Evolutionary conservation across 2,329 filamentous ascomycete species (phyloP).

Genomic region (Fusarium sp.): DNA sequence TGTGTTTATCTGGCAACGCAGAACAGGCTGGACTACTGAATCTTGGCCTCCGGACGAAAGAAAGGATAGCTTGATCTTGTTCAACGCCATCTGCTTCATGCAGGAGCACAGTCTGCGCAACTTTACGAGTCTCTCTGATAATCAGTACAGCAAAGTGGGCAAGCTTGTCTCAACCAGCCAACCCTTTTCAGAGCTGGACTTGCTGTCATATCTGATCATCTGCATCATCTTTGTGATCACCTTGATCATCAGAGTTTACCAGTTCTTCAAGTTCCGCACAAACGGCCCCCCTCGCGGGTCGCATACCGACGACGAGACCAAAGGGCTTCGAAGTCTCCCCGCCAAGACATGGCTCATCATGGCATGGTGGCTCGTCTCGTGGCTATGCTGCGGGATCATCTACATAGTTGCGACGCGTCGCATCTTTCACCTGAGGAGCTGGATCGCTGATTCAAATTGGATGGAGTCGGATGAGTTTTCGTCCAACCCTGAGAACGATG

Average conservation of each 20-base stretch:
- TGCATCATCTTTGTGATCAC: background rate
- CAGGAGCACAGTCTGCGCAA: background rate
- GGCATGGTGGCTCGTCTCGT: background rate
- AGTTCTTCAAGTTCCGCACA: background rate
- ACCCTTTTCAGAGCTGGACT: background rate
- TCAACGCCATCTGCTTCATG: background rate
- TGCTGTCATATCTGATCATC: background rate
- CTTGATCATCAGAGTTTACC: background rate
- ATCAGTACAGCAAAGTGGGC: background rate
- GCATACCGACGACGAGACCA: background rate
- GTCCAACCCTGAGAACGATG: background rate
- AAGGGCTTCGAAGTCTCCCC: background rate
- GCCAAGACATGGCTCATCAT: background rate
- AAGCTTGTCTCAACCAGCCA: background rate
- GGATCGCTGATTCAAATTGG: background rate
- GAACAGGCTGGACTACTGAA: background rate
- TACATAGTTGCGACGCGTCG: background rate
- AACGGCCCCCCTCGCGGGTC: background rate
- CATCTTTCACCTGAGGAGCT: background rate
- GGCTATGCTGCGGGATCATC: background rate
- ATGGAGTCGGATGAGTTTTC: constrained; percentile 1
- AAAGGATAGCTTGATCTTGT: background rate
- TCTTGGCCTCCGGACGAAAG: background rate
- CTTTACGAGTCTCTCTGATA: background rate
- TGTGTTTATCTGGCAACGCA: constrained; percentile 1